Evolutionary conservation across 495 filamentous ascomycete species (phyloP).

Genomic region (Pyrenula massariospora): DNA sequence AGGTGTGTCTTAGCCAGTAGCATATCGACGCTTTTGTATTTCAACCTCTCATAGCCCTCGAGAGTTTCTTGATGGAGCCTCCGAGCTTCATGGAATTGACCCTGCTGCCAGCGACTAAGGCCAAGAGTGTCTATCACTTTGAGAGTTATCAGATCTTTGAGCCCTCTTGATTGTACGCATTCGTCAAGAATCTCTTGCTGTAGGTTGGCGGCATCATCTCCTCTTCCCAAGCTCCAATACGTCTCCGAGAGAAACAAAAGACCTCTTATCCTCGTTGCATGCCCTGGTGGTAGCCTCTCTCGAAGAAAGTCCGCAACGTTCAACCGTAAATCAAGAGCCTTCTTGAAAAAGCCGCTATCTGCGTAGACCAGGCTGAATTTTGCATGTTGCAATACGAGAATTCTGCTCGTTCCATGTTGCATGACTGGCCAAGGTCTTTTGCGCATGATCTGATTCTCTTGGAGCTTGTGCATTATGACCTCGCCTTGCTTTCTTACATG

Average conservation of each 20-base stretch:
- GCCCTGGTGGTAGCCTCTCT: constrained; percentile 6
- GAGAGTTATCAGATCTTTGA: constrained; percentile 13
- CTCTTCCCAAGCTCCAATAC: constrained; percentile 6
- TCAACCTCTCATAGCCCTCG: neutral
- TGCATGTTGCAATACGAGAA: constrained; percentile 10
- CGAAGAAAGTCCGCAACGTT: constrained; percentile 9
- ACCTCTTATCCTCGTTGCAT: neutral
- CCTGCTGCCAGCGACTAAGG: neutral
- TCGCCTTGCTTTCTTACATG: constrained; percentile 10
- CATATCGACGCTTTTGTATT: constrained; percentile 5
- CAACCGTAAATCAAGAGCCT: constrained; percentile 15
- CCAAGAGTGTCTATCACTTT: constrained; percentile 15
- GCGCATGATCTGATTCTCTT: constrained; percentile 6
- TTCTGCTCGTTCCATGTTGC: constrained; percentile 1
- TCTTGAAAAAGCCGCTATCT: constrained; percentile 14
- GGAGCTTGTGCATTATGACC: constrained; percentile 3
- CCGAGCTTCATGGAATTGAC: neutral
- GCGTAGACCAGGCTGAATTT: constrained; percentile 25
- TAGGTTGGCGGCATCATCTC: constrained; percentile 10
- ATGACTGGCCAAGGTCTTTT: constrained; percentile 7
- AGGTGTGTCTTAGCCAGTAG: neutral
- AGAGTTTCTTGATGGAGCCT: neutral
- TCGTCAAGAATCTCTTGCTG: constrained; percentile 10
- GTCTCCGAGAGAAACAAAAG: constrained; percentile 8
- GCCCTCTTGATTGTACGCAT: constrained; percentile 9